A percentile compares a stretch with the other conserved stretches of the same genome.
Evolutionary conservation across 345 rosid genomes (phyloP).

Genomic region (Gossypium rotundifolium): DNA sequence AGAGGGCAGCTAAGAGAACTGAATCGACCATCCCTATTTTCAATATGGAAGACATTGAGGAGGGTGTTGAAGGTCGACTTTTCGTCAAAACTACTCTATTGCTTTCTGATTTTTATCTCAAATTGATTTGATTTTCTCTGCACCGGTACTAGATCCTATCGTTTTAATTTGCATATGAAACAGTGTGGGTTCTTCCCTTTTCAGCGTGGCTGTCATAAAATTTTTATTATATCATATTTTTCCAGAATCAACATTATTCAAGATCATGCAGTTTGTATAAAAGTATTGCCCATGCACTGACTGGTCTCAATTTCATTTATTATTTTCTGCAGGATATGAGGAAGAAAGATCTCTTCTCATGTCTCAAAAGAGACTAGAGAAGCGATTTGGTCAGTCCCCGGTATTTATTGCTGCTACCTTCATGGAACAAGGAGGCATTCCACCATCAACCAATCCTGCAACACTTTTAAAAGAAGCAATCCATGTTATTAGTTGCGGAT

Average conservation of each 20-base stretch:
- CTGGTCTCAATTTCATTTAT: constrained; percentile 5
- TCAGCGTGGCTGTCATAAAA: background rate
- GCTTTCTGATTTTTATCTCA: background rate
- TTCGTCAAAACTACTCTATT: background rate
- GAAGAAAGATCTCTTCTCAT: constrained; percentile 97
- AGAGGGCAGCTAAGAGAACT: constrained; percentile 75
- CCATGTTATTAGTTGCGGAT: constrained; percentile 99
- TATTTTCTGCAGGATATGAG: constrained; percentile 75
- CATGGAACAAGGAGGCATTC: constrained; percentile 98
- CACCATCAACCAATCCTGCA: constrained; percentile 95
- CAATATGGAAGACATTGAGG: constrained; percentile 97
- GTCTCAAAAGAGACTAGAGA: constrained; percentile 95
- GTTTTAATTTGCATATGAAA: background rate
- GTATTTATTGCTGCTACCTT: constrained; percentile 97
- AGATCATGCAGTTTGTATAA: no score
- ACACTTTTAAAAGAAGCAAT: constrained; percentile 92
- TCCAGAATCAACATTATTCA: background rate
- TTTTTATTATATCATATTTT: background rate
- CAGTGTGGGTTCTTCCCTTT: background rate
- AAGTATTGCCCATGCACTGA: background rate
- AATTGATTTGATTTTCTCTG: background rate
- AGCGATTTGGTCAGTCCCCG: constrained; percentile 98
- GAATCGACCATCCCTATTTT: constrained; percentile 94
- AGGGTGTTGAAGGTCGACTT: constrained; percentile 87
- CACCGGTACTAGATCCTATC: background rate